phyloP scores from a whole-genome alignment of 768 basidiomycete genomes.

The Auriscalpium vulgare region DNA sequence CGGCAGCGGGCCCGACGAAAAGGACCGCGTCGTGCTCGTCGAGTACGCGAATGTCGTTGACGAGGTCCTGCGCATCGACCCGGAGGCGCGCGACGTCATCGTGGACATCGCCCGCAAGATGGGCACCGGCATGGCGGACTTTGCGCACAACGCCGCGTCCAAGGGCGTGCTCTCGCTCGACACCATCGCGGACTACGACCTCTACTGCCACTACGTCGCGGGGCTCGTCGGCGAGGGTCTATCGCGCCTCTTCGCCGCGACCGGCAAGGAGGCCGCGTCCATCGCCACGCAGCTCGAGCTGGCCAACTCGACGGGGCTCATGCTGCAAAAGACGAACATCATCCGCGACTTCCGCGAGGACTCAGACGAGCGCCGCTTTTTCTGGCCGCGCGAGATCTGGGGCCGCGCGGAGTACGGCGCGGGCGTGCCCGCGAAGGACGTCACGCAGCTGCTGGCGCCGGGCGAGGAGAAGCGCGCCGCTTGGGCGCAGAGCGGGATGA shows the following conservation, averaged over 20 bases:
- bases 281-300: slow-evolving; percentile 78
- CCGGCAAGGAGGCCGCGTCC: slow-evolving; percentile 71
- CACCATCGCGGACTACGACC: slow-evolving; percentile 80
- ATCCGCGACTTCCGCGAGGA: slow-evolving; percentile 94
- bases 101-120: slow-evolving; percentile 80
- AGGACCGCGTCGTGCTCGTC: slow-evolving; percentile 77
- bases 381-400: slow-evolving; percentile 97
- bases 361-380: slow-evolving; percentile 71
- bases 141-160: slow-evolving; percentile 65
- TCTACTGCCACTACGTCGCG: slow-evolving; percentile 98
- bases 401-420: slow-evolving; percentile 44
- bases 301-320: slow-evolving; percentile 89
- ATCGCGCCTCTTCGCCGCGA: slow-evolving; percentile 79
- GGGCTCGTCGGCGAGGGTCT: slow-evolving; percentile 96
- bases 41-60: slow-evolving; percentile 77
- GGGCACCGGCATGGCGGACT: slow-evolving; percentile 94
- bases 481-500: slow-evolving; percentile 83
- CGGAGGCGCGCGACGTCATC: slow-evolving; percentile 71
- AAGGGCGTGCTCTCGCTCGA: slow-evolving; percentile 64
- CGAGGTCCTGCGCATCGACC: slow-evolving; percentile 64
- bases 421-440: slow-evolving; percentile 44
- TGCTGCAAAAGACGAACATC: slow-evolving; percentile 98
- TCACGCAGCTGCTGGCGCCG: slow-evolving; percentile 57
- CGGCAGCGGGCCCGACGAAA: slow-evolving; percentile 78
- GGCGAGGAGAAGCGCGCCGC: slow-evolving; percentile 56